Evolutionary conservation across 2,329 filamentous ascomycete species (phyloP), one percentile per base, ranked within the genome.

Genomic region (Arthrobotrys sinensis): DNA sequence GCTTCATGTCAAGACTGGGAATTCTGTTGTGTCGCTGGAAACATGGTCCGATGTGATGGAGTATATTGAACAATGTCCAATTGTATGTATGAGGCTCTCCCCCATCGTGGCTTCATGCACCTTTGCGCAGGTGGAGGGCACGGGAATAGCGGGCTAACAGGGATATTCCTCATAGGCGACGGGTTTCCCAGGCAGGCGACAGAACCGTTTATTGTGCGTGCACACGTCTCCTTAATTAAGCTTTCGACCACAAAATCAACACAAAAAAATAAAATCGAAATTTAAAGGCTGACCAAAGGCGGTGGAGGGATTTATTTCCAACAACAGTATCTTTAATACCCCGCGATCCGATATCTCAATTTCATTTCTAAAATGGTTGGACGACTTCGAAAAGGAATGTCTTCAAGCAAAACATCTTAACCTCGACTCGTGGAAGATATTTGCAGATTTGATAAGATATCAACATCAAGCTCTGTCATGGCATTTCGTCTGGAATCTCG

Each of bases 391-490:
- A 38, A 72, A 78, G 52, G 46, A 62, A 3, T 78, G 75, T 19
- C 5, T 75, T 11, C 21, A 28, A 5, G 67, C 68, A 14, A 78
- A 78, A 11, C 75, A 78, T 34, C 28, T 78, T 6, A 34, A 78
- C 2, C 53, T 78, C 8, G 67, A 78, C 32, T 78, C 75, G 10
- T 78, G 75, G 75, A 78, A 78, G 63, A 72, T 72, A 68, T 72
- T 78, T 52, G 75, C 75, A 34, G 75, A 78, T 64, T 62, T 78
- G 48, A 78, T 78, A 32, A 40, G 75, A 68, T 78, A 72, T 19
- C 75, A 78, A 45, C 75, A 78, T 43, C 67, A 72, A 16, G 66
- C 75, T n/a, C 63, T 53, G 4, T 78, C 75, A 16, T 78, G 75
- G 75, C 75, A 78, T 19, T 78, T 72, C 28, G 63, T 78, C 16